phyloP scores from a whole-genome alignment of 2,329 filamentous ascomycete genomes.

The Westerdykella sp. region DNA sequence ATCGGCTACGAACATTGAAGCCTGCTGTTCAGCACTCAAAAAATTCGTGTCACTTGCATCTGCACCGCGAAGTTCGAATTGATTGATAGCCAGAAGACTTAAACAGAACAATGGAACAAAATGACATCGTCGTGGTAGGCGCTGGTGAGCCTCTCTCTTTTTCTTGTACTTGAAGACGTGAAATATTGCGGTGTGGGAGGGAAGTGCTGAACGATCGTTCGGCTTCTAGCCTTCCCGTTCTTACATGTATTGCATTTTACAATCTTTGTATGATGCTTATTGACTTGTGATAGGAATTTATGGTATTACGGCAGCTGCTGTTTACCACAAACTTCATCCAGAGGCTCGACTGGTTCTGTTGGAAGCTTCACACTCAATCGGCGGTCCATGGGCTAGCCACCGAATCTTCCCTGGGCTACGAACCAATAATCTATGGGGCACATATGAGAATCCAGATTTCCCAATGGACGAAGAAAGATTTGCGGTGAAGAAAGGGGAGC shows the following conservation, averaged over 20 bases:
- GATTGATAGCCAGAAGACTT: no score
- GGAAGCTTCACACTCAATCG: constrained; percentile 36
- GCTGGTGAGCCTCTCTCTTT: constrained; percentile 4
- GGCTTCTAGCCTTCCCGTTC: not conserved
- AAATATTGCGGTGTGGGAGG: no score
- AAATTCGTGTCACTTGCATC: no score
- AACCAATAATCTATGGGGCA: constrained; percentile 41
- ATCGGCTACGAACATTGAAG: no score
- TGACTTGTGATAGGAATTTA: constrained; percentile 15
- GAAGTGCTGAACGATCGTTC: not conserved
- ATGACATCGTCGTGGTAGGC: not conserved
- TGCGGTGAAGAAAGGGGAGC: constrained; percentile 45
- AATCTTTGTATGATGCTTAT: constrained; percentile 25
- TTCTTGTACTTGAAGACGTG: no score
- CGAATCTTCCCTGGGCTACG: constrained; percentile 40
- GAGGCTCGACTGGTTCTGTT: constrained; percentile 37
- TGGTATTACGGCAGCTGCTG: constrained; percentile 21
- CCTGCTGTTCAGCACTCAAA: no score
- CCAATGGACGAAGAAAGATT: constrained; percentile 26
- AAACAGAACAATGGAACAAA: constrained; percentile 13
- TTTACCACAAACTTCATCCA: constrained; percentile 41
- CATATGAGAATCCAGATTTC: constrained; percentile 38
- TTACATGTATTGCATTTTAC: not conserved
- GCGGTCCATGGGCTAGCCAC: constrained; percentile 39
- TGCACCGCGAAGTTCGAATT: no score